These are phyloP conservation scores for Ophiostoma perfectum DNA, from an alignment of 2,329 filamentous ascomycete species.

Conservation along the genomic window DNA sequence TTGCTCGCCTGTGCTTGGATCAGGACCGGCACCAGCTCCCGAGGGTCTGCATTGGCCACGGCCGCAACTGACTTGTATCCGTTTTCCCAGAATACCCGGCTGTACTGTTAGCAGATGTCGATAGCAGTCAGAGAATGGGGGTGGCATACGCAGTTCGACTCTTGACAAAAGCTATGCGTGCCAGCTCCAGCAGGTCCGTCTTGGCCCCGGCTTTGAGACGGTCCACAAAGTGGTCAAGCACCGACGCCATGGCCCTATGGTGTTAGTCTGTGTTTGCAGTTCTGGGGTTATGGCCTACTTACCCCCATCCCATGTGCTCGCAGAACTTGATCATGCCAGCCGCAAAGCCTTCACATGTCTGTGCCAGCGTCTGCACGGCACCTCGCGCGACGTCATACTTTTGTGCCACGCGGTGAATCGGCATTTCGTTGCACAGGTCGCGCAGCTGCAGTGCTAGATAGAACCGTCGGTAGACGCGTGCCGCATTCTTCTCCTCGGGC, in stretches of 20 bases:
- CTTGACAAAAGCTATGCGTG: constrained; percentile 69
- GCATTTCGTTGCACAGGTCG: constrained; percentile 71
- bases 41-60: constrained; percentile 63
- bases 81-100: constrained; percentile 66
- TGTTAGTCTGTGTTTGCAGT: neutral
- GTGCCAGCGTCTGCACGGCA: constrained; percentile 64
- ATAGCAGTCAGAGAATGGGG: neutral
- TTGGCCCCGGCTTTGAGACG: constrained; percentile 66
- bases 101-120: constrained; percentile 23
- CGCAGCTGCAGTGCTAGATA: constrained; percentile 73
- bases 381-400: constrained; percentile 68
- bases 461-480: constrained; percentile 64
- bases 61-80: constrained; percentile 64
- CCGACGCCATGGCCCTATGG: constrained; percentile 55
- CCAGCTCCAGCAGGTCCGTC: constrained; percentile 63
- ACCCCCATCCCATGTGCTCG: constrained; percentile 66
- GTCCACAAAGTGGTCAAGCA: constrained; percentile 70
- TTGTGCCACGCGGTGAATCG: constrained; percentile 61
- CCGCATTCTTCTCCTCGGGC: constrained; percentile 52
- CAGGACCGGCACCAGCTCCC: constrained; percentile 64
- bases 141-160: constrained; percentile 60
- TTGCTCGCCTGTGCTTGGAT: constrained; percentile 57
- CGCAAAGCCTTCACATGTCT: constrained; percentile 72
- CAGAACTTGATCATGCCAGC: constrained; percentile 77
- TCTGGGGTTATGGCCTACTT: constrained; percentile 24